These are phyloP conservation scores for Daldinia loculata DNA, from an alignment of 495 filamentous ascomycete species.

Conservation along the genomic window DNA sequence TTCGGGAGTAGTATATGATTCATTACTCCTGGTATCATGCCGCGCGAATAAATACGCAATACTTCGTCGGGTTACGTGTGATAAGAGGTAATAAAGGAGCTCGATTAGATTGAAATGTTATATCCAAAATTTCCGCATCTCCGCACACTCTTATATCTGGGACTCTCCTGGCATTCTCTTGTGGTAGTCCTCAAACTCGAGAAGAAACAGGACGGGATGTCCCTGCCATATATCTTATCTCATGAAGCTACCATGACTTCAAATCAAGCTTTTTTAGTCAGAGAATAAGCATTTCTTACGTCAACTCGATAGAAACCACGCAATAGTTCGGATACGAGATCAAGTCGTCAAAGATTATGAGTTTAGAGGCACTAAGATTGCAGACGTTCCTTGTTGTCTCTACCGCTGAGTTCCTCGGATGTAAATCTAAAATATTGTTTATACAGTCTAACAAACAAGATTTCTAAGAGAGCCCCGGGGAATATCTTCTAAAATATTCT, in stretches of 20 bases:
- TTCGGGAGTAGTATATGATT: not conserved
- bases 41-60: not conserved
- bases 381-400: not conserved
- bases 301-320: too few relatives aligned
- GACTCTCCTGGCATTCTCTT: not conserved
- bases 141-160: not conserved
- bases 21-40: not conserved
- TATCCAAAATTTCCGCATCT: not conserved
- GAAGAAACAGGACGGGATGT: not conserved
- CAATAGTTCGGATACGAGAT: not conserved
- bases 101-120: not conserved
- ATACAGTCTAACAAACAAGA: too few relatives aligned
- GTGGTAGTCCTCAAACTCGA: not conserved
- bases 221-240: not conserved
- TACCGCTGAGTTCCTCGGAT: not conserved
- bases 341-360: not conserved
- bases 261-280: conserved; percentile 1
- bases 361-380: too few relatives aligned
- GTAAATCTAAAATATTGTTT: not conserved
- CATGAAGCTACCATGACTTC: not conserved
- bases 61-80: not conserved
- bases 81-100: not conserved
- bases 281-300: not conserved
- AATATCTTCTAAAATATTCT: too few relatives aligned
- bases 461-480: too few relatives aligned